These are phyloP conservation scores for Hanseniaspora clermontiae DNA, from an alignment of 805 yeast species.

Conservation along the genomic window DNA sequence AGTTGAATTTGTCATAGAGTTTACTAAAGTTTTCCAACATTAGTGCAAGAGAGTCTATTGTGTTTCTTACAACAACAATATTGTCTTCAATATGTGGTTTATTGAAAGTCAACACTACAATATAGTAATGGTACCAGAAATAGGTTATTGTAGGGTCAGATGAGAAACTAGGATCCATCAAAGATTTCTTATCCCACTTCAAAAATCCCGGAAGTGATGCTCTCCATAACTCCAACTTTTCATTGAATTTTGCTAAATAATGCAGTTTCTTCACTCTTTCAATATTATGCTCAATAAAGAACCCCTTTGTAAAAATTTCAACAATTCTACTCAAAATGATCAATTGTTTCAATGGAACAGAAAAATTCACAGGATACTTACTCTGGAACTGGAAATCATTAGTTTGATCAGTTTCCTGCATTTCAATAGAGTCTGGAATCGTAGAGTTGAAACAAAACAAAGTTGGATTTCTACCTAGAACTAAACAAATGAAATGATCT, in stretches of 20 bases:
- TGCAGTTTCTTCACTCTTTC: conserved; percentile 27
- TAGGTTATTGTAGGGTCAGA: conserved; percentile 42
- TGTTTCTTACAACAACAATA: conserved; percentile 23
- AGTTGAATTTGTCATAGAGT: conserved; percentile 20
- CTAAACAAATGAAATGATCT: conserved; percentile 48
- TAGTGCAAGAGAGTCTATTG: conserved; percentile 23
- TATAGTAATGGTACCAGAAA: conserved; percentile 46
- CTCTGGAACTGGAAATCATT: conserved; percentile 39
- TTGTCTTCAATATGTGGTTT: conserved; percentile 43
- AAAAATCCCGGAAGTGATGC: conserved; percentile 36
- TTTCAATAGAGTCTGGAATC: conserved; percentile 44
- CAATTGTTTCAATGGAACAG: conserved; percentile 32
- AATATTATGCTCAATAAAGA: conserved; percentile 25
- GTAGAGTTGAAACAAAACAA: conserved; percentile 46
- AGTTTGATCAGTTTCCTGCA: conserved; percentile 53
- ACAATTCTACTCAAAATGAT: conserved; percentile 32
- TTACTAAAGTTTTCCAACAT: conserved; percentile 22
- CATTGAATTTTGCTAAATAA: conserved; percentile 34
- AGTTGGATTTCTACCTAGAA: conserved; percentile 47
- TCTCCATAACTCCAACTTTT: conserved; percentile 42
- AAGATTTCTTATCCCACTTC: conserved; percentile 36
- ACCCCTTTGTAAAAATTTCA: conserved; percentile 27
- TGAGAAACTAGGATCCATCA: conserved; percentile 32
- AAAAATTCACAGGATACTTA: conserved; percentile 24
- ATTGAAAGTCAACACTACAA: conserved; percentile 45